Evolutionary conservation across 495 filamentous ascomycete species (phyloP).

Genomic region (Immersiella caudata): DNA sequence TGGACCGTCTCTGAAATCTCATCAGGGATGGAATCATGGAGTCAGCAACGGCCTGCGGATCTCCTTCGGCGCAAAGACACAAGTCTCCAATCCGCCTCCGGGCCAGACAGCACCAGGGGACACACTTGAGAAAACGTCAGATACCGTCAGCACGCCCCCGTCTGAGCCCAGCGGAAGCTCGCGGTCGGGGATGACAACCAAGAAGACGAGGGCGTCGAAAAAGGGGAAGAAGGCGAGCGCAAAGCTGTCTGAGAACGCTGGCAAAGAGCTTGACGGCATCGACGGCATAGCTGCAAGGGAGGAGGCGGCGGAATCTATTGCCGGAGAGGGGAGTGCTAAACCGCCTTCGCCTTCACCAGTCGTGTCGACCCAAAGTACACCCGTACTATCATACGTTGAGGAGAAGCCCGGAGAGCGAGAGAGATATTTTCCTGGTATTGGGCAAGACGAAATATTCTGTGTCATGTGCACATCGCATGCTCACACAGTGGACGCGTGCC

Average conservation of each 20-base stretch:
- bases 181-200: too few relatives aligned
- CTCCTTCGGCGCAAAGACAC: slow-evolving; percentile 28
- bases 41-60: slow-evolving; percentile 36
- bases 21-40: slow-evolving; percentile 45
- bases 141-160: neutral
- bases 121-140: neutral
- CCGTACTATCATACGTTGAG: neutral
- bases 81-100: slow-evolving; percentile 16
- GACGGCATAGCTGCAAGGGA: too few relatives aligned
- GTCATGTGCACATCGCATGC: slow-evolving; percentile 41
- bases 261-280: too few relatives aligned
- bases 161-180: neutral
- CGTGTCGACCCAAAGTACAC: too few relatives aligned
- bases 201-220: too few relatives aligned
- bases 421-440: slow-evolving; percentile 45
- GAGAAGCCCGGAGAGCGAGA: slow-evolving; percentile 1
- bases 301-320: too few relatives aligned
- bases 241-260: too few relatives aligned
- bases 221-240: too few relatives aligned
- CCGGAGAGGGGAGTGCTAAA: too few relatives aligned
- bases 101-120: slow-evolving; percentile 19
- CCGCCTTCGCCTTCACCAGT: too few relatives aligned
- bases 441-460: slow-evolving; percentile 38
- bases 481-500: slow-evolving; percentile 39
- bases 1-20: slow-evolving; percentile 12